Base-by-base conservation (phyloP, 192 early-diverging fungal species). In the Backusella australiensis region DNA sequence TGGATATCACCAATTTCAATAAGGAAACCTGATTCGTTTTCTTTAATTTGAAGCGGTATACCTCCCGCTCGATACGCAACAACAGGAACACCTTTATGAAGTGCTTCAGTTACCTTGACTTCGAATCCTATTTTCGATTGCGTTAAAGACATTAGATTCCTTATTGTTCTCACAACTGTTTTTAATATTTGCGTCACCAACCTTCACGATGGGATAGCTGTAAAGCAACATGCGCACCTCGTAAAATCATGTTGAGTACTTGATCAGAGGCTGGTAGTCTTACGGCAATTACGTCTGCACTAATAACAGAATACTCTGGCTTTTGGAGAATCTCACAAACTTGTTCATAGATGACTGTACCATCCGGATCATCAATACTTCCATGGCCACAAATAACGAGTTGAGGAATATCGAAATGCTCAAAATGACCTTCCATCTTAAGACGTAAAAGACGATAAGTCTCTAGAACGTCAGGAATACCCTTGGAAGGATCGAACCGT, bases 401-500 rank as follows among this genome's bases (percentile, higher is more conserved):
- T 79, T 94, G 93, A 14, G 93, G 93, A 35, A 86, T 85, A 29
- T 85, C 77, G 2, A 81, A 77, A n/a, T 78, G 80, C 17, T 80
- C 77, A 72, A 82, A 85, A 53, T 83, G 82, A 7, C 72, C 73
- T 32, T 81, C 73, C 73, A 94, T 79, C 49, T 86, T 86, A 17
- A 82, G 71, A 71, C 93, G 91, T 65, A 96, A 85, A 32, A 80
- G 69, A 65, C 86, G 78, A 78, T 93, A 96, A 0, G 94, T 86
- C 70, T 93, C 84, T 29, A 96, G 67, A 23, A 94, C 86, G 72
- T 93, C 88, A 4, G 88, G 90, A 19, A 95, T 94, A 87, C 93
- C 94, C 84, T 96, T 96, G 68, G 89, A 88, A 14, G 94, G 94
- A 83, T 96, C 94, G 65, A 96, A 96, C 59, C 94, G 83, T 29